Evolutionary conservation across 2,329 filamentous ascomycete genomes (phyloP), one percentile per base, ranked within the genome.

Genomic region (Tolypocladium cylindrosporum): DNA sequence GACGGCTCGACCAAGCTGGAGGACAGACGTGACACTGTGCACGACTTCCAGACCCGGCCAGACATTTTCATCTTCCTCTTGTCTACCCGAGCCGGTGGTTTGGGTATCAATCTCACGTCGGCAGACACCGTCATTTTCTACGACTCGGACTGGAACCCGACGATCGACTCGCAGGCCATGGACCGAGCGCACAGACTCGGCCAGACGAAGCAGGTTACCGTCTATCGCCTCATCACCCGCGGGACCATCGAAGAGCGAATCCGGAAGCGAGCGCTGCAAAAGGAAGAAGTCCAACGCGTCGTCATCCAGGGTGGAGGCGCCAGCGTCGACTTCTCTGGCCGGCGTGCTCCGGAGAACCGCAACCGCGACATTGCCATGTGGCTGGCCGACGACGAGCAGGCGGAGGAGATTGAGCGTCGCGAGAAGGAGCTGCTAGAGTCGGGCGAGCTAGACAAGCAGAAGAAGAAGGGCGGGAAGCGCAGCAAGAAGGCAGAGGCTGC

Each of bases 81-180:
- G 45, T 96, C 91, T 24, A 99, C 94, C 0, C 91, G 94, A 74
- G 94, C 94, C 42, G 94, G 94, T 84, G 94, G 94, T 79, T 82
- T 99, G 24, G 94, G 94, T 77, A 99, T 99, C 80, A 99, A 99
- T 69, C 78, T 99, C 64, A 97, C 94, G 7, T 88, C 90, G 56
- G 94, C 94, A 24, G 94, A 99, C 71, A 99, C 94, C 0, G 94
- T 99, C 75, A 97, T 99, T 74, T 99, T 99, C 78, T 99, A 99
- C 80, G 94, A 99, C 71, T 96, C 91, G 13, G 94, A 99, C 73
- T 99, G 94, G 94, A 99, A 99, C 72, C 94, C 94, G 0, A 97
- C 94, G 4, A 97, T 97, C 68, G 94, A 99, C 72, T 96, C 90
- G 56, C 94, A 99, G 73, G 94, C 94, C 74, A 97, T 97, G 94